Base-by-base conservation (phyloP, 768 basidiomycete genomes). In the Termitomyces sp. region DNA sequence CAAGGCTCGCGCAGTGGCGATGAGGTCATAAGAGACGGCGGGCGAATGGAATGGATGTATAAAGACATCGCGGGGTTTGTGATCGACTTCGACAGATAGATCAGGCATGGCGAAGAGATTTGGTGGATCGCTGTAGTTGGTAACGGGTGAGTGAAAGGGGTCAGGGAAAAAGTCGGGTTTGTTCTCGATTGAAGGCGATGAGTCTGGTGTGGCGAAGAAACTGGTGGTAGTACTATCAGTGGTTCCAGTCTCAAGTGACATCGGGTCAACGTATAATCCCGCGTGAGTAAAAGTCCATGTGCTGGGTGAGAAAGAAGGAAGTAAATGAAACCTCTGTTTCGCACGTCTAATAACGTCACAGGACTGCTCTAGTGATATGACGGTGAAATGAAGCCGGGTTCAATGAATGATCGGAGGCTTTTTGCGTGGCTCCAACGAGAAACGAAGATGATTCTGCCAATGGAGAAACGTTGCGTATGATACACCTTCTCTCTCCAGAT, bases 1-100 rank as follows among this genome's bases (percentile, higher is more conserved):
- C 23, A 81, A 63, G 7, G 74, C 72, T 20, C 69, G 65, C 9
- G 80, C 79, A 3, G 72, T 76, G 12, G 65, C 63, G 42, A 80
- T 76, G 53, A 82, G 64, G 54, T 75, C 71, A 42, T 70, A 63
- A 4, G 77, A 76, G 23, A 76, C 70, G 35, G 68, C 66, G 11
- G 70, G 65, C 16, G 73, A 72, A 54, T 78, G 76, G 60, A 71
- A 64, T 11, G 77, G 70, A 42, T 72, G 68, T 11, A 79, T 63
- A 50, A 72, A 71, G 35, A 73, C 64, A 53, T 69, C 61, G 25
- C 38, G 41, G 31, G 54, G 43, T n/a, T 53, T 59, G 31, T 51
- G 41, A 18, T 51, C 48, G n/a, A 43, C 33, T 27, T 61, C 58
- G 1, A 52, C 44, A 12, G 59, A 47, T 13, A 63, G 42, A 53